Percentiles rank a stretch among this genome's conserved stretches.
Conservation (phyloP, 225 moss, liverwort and hornwort species). For the Pseudoscleropodium purum region DNA sequence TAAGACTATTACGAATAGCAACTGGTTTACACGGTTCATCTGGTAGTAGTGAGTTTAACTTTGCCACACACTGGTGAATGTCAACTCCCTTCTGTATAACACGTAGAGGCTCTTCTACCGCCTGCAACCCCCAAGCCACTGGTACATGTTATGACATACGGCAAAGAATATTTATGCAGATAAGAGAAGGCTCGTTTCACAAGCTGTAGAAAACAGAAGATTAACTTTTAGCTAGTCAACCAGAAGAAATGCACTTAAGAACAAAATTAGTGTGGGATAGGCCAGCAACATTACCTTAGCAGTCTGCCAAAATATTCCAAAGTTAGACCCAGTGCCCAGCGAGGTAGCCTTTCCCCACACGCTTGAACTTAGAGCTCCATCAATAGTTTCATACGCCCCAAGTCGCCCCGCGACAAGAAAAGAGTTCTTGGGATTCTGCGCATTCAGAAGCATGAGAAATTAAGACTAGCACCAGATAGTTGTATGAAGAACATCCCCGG, state of each 20-base stretch:
- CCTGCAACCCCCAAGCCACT: conserved; percentile 15
- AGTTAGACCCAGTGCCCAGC: conserved; percentile 70
- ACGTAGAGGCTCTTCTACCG: not conserved
- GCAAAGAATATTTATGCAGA: not conserved
- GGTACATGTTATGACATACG: not conserved
- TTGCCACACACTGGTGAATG: conserved; percentile 20
- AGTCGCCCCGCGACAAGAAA: conserved; percentile 55
- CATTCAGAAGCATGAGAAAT: not conserved
- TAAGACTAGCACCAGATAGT: not conserved
- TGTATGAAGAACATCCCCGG: not conserved
- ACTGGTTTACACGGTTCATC: not conserved
- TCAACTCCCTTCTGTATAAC: conserved; percentile 26
- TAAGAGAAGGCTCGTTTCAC: not conserved
- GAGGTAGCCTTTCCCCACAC: conserved; percentile 69
- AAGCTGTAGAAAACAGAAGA: not conserved
- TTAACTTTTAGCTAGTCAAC: not conserved
- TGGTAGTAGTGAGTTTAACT: conserved; percentile 13
- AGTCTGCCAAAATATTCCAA: conserved; percentile 41
- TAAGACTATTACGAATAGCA: not conserved
- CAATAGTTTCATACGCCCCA: conserved; percentile 52
- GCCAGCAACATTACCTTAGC: conserved; percentile 12
- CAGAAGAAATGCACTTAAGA: not conserved
- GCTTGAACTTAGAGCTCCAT: conserved; percentile 54
- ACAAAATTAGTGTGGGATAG: not conserved
- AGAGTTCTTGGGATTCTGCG: conserved; percentile 65